These are phyloP conservation scores for Bothriochloa decipiens DNA, from an alignment of 176 grass and related monocot genomes.

Conservation along the genomic window DNA sequence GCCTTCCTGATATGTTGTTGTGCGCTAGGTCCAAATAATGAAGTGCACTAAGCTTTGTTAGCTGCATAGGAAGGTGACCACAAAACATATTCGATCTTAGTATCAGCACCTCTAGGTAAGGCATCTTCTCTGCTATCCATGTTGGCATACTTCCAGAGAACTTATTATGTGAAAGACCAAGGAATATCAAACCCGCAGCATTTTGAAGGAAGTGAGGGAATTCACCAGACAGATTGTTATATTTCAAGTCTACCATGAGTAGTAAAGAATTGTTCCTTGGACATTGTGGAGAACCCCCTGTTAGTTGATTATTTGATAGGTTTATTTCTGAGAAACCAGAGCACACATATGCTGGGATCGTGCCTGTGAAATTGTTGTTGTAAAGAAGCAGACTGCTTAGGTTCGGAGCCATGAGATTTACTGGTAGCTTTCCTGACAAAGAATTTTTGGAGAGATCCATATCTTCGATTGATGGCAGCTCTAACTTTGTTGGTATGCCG, in stretches of 20 bases:
- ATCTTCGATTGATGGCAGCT: not conserved
- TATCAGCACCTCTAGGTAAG: not conserved
- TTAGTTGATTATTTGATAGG: slow-evolving; percentile 33
- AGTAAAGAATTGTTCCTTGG: not conserved
- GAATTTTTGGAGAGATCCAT: slow-evolving; percentile 34
- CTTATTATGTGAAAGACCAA: slow-evolving; percentile 46
- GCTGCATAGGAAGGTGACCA: slow-evolving; percentile 43
- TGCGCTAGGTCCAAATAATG: slow-evolving; percentile 43
- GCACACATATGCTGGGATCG: slow-evolving; percentile 21
- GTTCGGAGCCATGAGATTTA: not conserved
- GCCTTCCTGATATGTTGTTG: slow-evolving; percentile 57
- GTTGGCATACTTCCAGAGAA: slow-evolving; percentile 46
- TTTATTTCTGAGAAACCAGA: not conserved
- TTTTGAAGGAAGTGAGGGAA: slow-evolving; percentile 40
- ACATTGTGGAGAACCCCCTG: not conserved
- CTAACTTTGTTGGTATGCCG: slow-evolving; percentile 36
- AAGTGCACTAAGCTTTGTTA: not conserved
- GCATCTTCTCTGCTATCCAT: slow-evolving; percentile 41
- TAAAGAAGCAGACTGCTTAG: not conserved
- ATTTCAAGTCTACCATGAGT: not conserved
- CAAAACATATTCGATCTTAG: slow-evolving; percentile 50
- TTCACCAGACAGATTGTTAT: slow-evolving; percentile 41
- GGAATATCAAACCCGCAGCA: not conserved
- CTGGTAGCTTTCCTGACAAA: not conserved
- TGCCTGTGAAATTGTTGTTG: slow-evolving; percentile 41